Evolutionary conservation across 257 asterid genomes (phyloP).

Genomic region (Linaria vulgaris): DNA sequence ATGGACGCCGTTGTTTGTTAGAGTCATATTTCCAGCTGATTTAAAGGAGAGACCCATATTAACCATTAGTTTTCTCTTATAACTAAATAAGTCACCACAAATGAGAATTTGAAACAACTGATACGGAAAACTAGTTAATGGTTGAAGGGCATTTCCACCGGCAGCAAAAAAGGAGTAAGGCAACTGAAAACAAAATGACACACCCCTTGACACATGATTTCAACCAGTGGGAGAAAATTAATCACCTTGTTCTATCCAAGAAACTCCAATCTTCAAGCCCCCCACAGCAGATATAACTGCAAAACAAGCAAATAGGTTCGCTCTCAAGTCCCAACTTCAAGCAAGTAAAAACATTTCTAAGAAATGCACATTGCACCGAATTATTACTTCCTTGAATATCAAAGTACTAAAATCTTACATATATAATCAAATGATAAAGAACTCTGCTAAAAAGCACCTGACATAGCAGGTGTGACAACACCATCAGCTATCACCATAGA

Average conservation of each 20-base stretch:
- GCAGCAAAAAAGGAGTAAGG: constrained; percentile 10
- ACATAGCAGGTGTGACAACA: constrained; percentile 98
- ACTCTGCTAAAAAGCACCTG: constrained; percentile 54
- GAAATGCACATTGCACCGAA: constrained; percentile 19
- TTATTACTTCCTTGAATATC: constrained; percentile 26
- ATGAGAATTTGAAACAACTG: constrained; percentile 12
- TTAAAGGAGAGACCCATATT: constrained; percentile 6
- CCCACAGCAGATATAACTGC: constrained; percentile 97
- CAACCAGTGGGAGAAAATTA: constrained; percentile 26
- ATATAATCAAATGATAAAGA: constrained; percentile 23
- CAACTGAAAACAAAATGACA: constrained; percentile 21
- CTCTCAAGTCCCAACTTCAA: constrained; percentile 29
- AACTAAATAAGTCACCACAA: constrained; percentile 14
- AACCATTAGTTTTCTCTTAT: constrained; percentile 5
- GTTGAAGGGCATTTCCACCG: constrained; percentile 6
- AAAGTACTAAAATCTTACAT: constrained; percentile 24
- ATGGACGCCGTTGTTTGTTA: not conserved
- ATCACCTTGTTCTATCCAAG: constrained; percentile 75
- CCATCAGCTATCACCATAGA: constrained; percentile 99
- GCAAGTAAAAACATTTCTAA: constrained; percentile 18
- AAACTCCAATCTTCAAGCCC: constrained; percentile 87
- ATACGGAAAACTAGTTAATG: constrained; percentile 11
- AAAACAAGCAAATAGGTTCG: constrained; percentile 31
- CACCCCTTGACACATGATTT: constrained; percentile 4
- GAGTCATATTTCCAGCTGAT: constrained; percentile 10